Evolutionary conservation across 257 asterid species (phyloP).

Genomic region (Solanum medicagineum): DNA sequence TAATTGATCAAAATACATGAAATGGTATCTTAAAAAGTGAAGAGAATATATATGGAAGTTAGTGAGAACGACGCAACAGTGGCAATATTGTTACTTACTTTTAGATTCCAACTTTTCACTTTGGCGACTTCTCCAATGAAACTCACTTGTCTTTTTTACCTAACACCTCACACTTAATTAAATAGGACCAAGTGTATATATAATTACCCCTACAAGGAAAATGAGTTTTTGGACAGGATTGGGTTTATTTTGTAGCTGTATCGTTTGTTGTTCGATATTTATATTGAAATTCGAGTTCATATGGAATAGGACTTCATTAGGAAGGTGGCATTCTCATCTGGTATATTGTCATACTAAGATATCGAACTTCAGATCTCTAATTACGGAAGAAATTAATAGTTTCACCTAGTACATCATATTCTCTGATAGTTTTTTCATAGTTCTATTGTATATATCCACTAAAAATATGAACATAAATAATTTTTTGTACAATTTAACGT

Average conservation of each 20-base stretch:
- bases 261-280: background rate
- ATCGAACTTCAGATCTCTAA: too few species aligned
- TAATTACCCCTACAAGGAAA: background rate
- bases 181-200: background rate
- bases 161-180: background rate
- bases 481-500: background rate
- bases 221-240: background rate
- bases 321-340: too few species aligned
- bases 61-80: constrained; percentile 1
- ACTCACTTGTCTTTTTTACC: constrained; percentile 11
- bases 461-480: background rate
- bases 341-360: too few species aligned
- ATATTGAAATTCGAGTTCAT: too few species aligned
- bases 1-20: too few species aligned
- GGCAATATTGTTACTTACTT: background rate
- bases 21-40: background rate
- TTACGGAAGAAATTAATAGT: too few species aligned
- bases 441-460: background rate
- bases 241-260: background rate
- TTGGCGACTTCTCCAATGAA: constrained; percentile 32
- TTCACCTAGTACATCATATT: too few species aligned
- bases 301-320: too few species aligned
- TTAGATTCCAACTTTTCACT: constrained; percentile 15
- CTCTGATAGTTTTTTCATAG: too few species aligned
- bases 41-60: background rate